phyloP scores from a whole-genome alignment of 2,329 filamentous ascomycete species.

The Cercospora brassicicola region DNA sequence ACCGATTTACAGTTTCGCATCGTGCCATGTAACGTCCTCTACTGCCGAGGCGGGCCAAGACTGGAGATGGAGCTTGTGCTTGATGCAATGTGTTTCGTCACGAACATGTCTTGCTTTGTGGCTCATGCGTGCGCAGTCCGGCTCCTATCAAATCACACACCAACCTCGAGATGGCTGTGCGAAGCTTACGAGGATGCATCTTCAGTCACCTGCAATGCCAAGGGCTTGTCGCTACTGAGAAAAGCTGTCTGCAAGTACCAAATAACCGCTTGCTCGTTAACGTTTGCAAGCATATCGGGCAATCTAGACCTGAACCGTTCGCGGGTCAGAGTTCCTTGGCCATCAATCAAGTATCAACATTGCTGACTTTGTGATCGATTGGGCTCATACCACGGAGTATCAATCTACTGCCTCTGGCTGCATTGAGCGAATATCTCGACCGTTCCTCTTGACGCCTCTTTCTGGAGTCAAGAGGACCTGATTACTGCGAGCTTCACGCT shows the following conservation, averaged over 20 bases:
- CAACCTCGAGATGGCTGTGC: background rate
- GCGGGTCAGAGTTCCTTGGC: background rate
- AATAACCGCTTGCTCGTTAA: background rate
- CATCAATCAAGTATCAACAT: background rate
- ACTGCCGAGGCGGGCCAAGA: slow-evolving; percentile 1
- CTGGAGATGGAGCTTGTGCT: background rate
- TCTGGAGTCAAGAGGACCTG: background rate
- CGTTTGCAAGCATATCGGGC: background rate
- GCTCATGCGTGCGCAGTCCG: background rate
- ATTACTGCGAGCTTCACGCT: background rate
- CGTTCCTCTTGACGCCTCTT: background rate
- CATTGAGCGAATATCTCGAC: background rate
- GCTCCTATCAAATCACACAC: background rate
- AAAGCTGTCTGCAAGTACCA: background rate
- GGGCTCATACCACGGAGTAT: background rate
- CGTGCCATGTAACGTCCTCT: background rate
- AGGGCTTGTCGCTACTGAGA: background rate
- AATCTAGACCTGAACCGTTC: background rate
- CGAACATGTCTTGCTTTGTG: background rate
- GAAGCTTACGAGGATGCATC: background rate
- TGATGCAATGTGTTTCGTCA: background rate
- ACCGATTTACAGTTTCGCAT: background rate
- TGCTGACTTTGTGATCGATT: background rate
- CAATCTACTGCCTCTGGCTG: background rate
- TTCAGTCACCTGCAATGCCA: background rate